Base-by-base conservation (phyloP, 2,329 filamentous ascomycete species). In the Penicillium sp. region DNA sequence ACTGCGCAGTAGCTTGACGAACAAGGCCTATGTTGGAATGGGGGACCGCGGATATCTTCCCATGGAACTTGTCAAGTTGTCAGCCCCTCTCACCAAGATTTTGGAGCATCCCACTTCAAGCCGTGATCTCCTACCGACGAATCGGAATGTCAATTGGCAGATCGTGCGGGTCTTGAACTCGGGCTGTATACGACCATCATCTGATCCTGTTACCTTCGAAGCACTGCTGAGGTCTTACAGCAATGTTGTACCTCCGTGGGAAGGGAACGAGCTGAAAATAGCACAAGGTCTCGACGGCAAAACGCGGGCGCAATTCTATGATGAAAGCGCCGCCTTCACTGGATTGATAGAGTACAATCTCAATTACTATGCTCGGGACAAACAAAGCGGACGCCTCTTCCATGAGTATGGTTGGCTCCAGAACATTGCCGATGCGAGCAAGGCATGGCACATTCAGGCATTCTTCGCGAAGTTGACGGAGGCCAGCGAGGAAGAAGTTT, bases 1-100 rank as follows among this genome's bases (percentile, higher is more conserved):
- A 5, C 73, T 82, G 34, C 67, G 81, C 27, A 78, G 81, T 57
- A 77, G 75, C 13, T 61, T 82, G 12, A 60, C 77, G 34, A 78
- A 75, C 51, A 59, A 63, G 11, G 61, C 76, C 35, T 72, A 72
- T 46, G 57, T 74, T 18, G 75, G 75, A 37, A 28, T 72, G 57
- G 53, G 60, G 54, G 46, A 66, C 64, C 30, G 66, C 60, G 54
- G 59, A 49, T n/a, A 60, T 69, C 45, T 59, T 36, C 59, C 38
- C 59, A 63, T 28, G 54, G 75, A 50, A 58, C 62, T 64, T 35
- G 40, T 65, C 13, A 52, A 55, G 5, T 33, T 58, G 40, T 36
- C 58, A 8, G 53, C 51, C 13, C 52, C 55, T 33, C 49, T 69
- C 33, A 62, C 56, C 12, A 48, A 48, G 10, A 30, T 60, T 8